Evolutionary conservation across 805 yeast genomes (phyloP).

Genomic region (Saccharomyces paradoxus): DNA sequence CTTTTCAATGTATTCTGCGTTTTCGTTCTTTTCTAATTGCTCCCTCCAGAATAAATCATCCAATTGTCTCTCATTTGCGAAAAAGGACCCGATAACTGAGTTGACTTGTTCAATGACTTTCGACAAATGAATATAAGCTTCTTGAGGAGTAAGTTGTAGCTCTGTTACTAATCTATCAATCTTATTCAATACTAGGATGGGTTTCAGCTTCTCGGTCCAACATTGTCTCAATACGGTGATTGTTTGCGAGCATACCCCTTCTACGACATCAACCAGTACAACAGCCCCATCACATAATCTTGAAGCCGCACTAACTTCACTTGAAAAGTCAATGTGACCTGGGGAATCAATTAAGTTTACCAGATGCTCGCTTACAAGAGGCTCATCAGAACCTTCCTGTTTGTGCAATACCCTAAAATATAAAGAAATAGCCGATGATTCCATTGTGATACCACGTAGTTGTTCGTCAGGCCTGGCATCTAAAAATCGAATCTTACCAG

Average conservation of each 20-base stretch:
- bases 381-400: slow-evolving; percentile 35
- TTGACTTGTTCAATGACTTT: slow-evolving; percentile 87
- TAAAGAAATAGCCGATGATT: slow-evolving; percentile 89
- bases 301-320: slow-evolving; percentile 94
- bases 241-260: slow-evolving; percentile 97
- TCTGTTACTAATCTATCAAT: slow-evolving; percentile 81
- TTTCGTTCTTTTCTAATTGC: slow-evolving; percentile 39
- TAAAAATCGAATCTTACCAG: slow-evolving; percentile 86
- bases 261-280: slow-evolving; percentile 91
- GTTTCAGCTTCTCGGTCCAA: slow-evolving; percentile 87
- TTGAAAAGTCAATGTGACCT: slow-evolving; percentile 96
- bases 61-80: slow-evolving; percentile 85
- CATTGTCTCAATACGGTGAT: slow-evolving; percentile 90
- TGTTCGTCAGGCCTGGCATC: slow-evolving; percentile 97
- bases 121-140: slow-evolving; percentile 74
- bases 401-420: slow-evolving; percentile 64
- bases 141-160: slow-evolving; percentile 70
- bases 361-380: slow-evolving; percentile 63
- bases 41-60: slow-evolving; percentile 77
- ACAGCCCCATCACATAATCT: slow-evolving; percentile 95
- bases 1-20: slow-evolving; percentile 56
- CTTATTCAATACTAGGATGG: slow-evolving; percentile 82
- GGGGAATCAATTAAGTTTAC: slow-evolving; percentile 95
- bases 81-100: slow-evolving; percentile 88
- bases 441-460: slow-evolving; percentile 94